Conservation (phyloP, 108 stramenopile species). For the Parietichytrium sp. region DNA sequence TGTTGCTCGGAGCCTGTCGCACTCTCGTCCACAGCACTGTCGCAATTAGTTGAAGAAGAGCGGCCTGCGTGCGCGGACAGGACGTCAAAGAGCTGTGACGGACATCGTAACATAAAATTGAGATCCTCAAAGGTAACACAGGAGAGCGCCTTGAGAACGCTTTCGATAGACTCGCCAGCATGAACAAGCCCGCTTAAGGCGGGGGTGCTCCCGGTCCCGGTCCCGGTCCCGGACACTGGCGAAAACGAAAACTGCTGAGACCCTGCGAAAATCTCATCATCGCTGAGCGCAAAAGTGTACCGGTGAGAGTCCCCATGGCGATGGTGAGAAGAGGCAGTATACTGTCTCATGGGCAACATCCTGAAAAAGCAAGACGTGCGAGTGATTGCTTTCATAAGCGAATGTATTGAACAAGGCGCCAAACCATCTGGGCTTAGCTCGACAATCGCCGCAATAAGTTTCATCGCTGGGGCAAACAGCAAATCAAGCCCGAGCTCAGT, state of each 20-base stretch:
- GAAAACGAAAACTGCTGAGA: no score
- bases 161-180: not conserved
- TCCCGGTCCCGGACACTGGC: no score
- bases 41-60: not conserved
- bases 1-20: not conserved
- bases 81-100: not conserved
- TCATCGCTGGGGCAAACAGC: conserved; percentile 7
- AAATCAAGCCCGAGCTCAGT: not conserved
- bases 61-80: not conserved
- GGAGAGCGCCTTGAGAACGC: not conserved
- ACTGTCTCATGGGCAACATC: conserved; percentile 2
- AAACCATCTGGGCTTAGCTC: not conserved
- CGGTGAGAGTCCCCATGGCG: not conserved
- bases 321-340: not conserved
- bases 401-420: not conserved
- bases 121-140: conserved; percentile 19
- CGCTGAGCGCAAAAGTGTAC: not conserved
- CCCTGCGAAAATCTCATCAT: no score
- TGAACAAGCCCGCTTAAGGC: no score
- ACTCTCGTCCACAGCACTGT: not conserved
- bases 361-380: conserved; percentile 2
- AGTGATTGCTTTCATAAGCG: not conserved
- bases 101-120: conserved; percentile 7
- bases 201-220: no score
- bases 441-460: not conserved